Base-by-base conservation (phyloP, 768 basidiomycete genomes). In the Hypholoma sublateritium region DNA sequence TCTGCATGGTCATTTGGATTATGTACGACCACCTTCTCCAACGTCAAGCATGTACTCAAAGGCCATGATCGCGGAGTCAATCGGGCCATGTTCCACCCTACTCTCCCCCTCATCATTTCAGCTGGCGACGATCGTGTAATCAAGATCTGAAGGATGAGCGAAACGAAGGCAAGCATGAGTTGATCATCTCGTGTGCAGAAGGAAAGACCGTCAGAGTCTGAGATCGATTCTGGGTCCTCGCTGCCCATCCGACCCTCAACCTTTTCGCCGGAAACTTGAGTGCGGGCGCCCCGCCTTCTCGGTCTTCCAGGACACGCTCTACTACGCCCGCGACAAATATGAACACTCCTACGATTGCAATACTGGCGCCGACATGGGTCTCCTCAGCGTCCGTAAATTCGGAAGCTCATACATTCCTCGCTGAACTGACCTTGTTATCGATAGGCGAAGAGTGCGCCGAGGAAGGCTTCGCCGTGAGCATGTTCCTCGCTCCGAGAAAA, bases 131-230 rank as follows among this genome's bases (percentile, higher is more conserved):
- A 99, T 70, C 84, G 97, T 39, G 93, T 95, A 47, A 93, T 99
- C 77, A 98, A 97, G 76, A 89, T 98, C 16, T 99, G 97, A 97
- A 79, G 97, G 60, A 98, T 99, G 97, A 93, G 89, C 70, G 97
- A 99, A 70, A 95, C 93, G 32, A 96, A 94, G 73, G 97, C 97
- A 0, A 95, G 67, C 96, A 98, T 68, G 97, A 99, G 72, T 73
- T 99, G 44, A 96, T 99, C 63, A 88, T 99, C 16, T 97, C 95
- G 19, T 96, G 93, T 65, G 93, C 93, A 57, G 97, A 99, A 72
- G 97, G 98, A 75, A 98, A 98, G 80, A 99, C 97, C 4, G 89
- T 99, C 39, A 84, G 97, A n/a, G 96, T 98, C 2, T 99, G 97
- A 96, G 97, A 99, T 68, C 85, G 96, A 35, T 99, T 98, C 80